Percentiles rank a stretch among this genome's conserved stretches.
These are phyloP conservation scores for Hypoxylon subgilvum DNA, from an alignment of 495 filamentous ascomycete species.

Conservation along the genomic window DNA sequence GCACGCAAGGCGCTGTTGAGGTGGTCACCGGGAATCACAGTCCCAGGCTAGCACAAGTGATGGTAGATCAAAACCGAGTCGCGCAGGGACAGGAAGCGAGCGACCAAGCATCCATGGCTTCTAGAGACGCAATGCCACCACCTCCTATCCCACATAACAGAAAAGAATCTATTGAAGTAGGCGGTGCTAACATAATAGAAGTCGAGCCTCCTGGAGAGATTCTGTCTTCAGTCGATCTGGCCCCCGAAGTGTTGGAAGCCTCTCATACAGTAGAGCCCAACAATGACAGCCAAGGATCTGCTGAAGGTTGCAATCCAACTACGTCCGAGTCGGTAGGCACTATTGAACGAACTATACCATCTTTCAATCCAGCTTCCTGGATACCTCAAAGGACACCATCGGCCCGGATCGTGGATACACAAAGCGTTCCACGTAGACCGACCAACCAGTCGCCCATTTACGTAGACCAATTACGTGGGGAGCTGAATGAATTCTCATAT, in stretches of 20 bases:
- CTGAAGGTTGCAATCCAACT: neutral
- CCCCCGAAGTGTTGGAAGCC: neutral
- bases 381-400: slow-evolving; percentile 30
- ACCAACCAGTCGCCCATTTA: slow-evolving; percentile 30
- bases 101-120: slow-evolving; percentile 18
- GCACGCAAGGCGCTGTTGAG: neutral
- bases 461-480: slow-evolving; percentile 16
- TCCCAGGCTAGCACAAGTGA: neutral
- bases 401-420: slow-evolving; percentile 1
- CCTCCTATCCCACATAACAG: slow-evolving; percentile 25
- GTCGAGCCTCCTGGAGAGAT: neutral
- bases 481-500: neutral
- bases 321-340: slow-evolving; percentile 1
- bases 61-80: neutral
- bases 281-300: neutral
- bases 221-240: neutral
- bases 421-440: slow-evolving; percentile 5
- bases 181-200: neutral
- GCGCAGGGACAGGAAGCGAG: neutral
- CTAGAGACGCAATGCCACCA: slow-evolving; percentile 41
- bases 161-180: neutral
- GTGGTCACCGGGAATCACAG: neutral
- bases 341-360: slow-evolving; percentile 5
- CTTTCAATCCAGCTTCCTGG: slow-evolving; percentile 25
- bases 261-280: neutral